Percentiles rank a stretch among this genome's conserved stretches.
phyloP scores from a whole-genome alignment of 2,329 filamentous ascomycete genomes.

The Colletotrichum sp. region DNA sequence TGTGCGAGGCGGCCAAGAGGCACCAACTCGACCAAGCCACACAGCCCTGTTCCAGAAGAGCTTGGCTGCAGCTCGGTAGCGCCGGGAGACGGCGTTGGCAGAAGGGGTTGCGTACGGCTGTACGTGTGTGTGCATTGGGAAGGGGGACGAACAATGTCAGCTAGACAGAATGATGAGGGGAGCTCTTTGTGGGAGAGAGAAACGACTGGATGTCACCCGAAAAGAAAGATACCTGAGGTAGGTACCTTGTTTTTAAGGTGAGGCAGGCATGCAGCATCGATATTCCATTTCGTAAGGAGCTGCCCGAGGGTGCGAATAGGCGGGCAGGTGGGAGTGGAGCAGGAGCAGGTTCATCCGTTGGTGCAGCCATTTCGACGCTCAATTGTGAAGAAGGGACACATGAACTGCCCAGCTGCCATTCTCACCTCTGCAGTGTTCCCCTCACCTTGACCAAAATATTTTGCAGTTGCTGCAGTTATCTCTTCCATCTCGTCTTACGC shows the following conservation, averaged over 20 bases:
- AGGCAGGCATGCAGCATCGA: not conserved
- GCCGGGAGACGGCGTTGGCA: not conserved
- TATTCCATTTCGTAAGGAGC: not conserved
- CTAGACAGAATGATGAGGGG: not conserved
- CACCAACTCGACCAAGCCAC: conserved; percentile 4
- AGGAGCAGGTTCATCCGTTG: not conserved
- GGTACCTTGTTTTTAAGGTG: not conserved
- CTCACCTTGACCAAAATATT: not conserved
- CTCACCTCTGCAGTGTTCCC: not conserved
- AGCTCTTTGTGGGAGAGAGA: not conserved
- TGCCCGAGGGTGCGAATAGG: not conserved
- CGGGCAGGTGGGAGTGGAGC: not conserved
- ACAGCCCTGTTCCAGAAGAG: conserved; percentile 16
- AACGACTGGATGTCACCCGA: not conserved
- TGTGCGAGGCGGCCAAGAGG: conserved; percentile 6
- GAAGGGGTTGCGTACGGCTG: not conserved
- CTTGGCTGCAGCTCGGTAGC: conserved; percentile 18
- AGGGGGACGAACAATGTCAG: not conserved
- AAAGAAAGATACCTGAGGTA: not conserved
- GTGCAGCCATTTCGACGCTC: not conserved
- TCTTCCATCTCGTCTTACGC: not conserved
- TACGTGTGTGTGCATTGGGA: not conserved
- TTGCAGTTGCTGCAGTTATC: not conserved
- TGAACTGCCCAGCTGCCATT: not conserved
- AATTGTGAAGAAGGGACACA: not conserved